Percentiles rank a stretch among this genome's conserved stretches.
phyloP scores from a whole-genome alignment of 306 rosid species.

The Morella rubra region DNA sequence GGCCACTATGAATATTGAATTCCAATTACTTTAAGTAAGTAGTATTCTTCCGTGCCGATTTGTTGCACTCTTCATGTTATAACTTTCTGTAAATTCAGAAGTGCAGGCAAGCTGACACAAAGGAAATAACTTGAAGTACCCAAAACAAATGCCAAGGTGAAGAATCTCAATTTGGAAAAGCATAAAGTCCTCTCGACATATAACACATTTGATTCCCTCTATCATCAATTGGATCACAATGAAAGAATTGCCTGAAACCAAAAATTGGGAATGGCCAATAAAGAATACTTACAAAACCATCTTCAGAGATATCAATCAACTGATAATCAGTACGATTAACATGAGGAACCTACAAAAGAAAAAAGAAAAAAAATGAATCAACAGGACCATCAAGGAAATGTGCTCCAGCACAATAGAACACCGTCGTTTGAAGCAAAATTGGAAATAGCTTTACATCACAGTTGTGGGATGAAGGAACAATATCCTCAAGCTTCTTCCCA shows the following conservation, averaged over 20 bases:
- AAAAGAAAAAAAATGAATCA: neutral
- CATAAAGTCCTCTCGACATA: neutral
- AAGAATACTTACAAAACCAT: constrained; percentile 63
- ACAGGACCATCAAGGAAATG: neutral
- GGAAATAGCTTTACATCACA: constrained; percentile 47
- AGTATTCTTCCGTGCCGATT: neutral
- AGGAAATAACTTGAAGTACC: neutral
- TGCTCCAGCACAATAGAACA: constrained; percentile 2
- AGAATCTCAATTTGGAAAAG: neutral
- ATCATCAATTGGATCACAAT: neutral
- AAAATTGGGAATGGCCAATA: constrained; percentile 2
- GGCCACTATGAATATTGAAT: neutral
- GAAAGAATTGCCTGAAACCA: neutral
- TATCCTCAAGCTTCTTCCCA: constrained; percentile 75
- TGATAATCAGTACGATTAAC: constrained; percentile 72
- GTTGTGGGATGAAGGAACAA: constrained; percentile 75
- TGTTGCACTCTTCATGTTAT: neutral
- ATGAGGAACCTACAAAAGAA: constrained; percentile 59
- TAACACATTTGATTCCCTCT: neutral
- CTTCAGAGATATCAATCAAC: constrained; percentile 73
- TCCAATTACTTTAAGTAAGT: neutral
- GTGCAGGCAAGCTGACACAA: neutral
- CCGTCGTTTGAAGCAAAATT: neutral
- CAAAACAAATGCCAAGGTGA: neutral
- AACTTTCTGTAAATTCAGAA: neutral